Evolutionary conservation across 345 rosid genomes (phyloP).

Genomic region (Camelina hispida): DNA sequence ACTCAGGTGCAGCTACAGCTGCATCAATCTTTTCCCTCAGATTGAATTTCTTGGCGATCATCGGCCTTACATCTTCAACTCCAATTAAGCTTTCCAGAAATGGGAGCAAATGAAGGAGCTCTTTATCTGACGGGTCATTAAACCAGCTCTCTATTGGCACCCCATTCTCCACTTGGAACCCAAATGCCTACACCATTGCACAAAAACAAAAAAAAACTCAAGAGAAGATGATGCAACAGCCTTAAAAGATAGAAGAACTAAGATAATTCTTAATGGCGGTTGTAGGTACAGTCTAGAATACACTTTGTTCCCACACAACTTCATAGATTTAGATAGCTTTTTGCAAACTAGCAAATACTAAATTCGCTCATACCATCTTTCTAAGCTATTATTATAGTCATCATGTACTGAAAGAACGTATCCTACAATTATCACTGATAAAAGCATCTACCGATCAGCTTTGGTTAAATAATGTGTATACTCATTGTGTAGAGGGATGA

Average conservation of each 20-base stretch:
- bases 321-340: neutral
- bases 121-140: conserved; percentile 78
- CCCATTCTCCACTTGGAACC: conserved; percentile 99
- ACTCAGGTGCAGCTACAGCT: conserved; percentile 51
- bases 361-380: neutral
- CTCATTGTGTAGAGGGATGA: conserved; percentile 6
- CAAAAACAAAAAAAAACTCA: neutral
- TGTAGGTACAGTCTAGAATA: neutral
- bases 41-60: conserved; percentile 82
- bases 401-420: neutral
- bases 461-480: neutral
- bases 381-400: neutral
- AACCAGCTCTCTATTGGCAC: conserved; percentile 99
- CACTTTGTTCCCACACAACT: neutral
- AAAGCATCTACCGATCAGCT: neutral
- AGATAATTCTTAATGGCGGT: neutral
- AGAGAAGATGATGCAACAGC: conserved; percentile 11
- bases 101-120: conserved; percentile 77
- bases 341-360: conserved; percentile 6
- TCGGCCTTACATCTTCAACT: conserved; percentile 90
- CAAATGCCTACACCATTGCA: conserved; percentile 70
- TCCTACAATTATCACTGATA: neutral
- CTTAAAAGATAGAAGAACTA: neutral
- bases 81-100: conserved; percentile 91
- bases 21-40: conserved; percentile 78